Conservation (phyloP, 2,329 filamentous ascomycete species). For the Phialophora tarda region DNA sequence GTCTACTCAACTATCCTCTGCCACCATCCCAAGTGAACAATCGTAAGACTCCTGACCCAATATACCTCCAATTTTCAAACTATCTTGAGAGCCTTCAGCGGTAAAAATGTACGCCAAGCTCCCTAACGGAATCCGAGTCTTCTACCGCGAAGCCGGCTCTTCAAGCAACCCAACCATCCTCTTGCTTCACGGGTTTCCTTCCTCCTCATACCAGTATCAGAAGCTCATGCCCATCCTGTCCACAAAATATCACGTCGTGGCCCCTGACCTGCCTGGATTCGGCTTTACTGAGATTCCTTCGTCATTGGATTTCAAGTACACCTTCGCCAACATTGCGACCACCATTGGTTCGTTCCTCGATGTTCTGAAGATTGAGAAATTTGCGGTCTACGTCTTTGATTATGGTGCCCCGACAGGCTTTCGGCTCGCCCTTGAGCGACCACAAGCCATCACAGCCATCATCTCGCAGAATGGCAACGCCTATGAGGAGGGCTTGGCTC, state of each 20-base stretch:
- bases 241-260: conserved; percentile 54
- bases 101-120: conserved; percentile 31
- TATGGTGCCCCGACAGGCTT: conserved; percentile 65
- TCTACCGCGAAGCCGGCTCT: conserved; percentile 49
- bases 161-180: conserved; percentile 48
- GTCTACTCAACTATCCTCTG: background rate
- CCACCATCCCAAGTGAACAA: background rate
- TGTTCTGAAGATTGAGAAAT: conserved; percentile 54
- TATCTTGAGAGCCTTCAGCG: background rate
- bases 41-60: background rate
- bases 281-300: conserved; percentile 61
- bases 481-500: conserved; percentile 61
- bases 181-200: conserved; percentile 56
- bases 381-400: conserved; percentile 66
- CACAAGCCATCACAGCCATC: conserved; percentile 58
- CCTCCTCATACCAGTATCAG: conserved; percentile 54
- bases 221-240: conserved; percentile 54
- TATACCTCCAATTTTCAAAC: background rate
- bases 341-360: conserved; percentile 59
- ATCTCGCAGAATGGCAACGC: conserved; percentile 67
- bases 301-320: conserved; percentile 56
- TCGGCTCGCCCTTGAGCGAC: conserved; percentile 58
- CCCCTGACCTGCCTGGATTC: conserved; percentile 65
- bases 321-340: conserved; percentile 58
- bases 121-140: conserved; percentile 42